Conservation (phyloP, 306 rosid genomes). For the Cercis canadensis region DNA sequence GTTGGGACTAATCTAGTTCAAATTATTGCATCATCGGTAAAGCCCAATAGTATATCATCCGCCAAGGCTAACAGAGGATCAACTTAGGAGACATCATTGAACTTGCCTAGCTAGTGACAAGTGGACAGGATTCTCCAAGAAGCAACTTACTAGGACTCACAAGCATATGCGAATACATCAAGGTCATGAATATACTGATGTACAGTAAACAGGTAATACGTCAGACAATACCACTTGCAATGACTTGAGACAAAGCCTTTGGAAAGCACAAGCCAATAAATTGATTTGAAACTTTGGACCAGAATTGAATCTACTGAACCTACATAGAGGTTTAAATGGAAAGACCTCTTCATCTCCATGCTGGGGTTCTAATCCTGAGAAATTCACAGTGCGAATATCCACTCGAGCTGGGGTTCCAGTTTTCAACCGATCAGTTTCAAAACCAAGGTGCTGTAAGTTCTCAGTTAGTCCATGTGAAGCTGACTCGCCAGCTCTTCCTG, state of each 20-base stretch:
- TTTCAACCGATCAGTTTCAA: slow-evolving; percentile 88
- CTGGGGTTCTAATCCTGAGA: slow-evolving; percentile 87
- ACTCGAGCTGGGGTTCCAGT: slow-evolving; percentile 99
- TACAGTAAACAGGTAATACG: background rate
- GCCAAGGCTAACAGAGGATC: slow-evolving; percentile 23
- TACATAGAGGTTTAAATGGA: slow-evolving; percentile 65
- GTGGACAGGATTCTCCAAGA: slow-evolving; percentile 33
- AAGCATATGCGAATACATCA: slow-evolving; percentile 10
- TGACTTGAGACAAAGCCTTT: slow-evolving; percentile 30
- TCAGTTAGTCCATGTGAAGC: slow-evolving; percentile 97
- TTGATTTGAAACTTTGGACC: slow-evolving; percentile 10
- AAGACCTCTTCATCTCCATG: slow-evolving; percentile 95
- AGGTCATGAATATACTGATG: slow-evolving; percentile 24
- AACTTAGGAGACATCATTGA: slow-evolving; percentile 27
- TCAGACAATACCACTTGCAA: slow-evolving; percentile 21
- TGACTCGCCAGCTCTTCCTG: slow-evolving; percentile 99
- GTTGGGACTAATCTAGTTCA: slow-evolving; percentile 8
- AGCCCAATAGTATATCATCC: background rate
- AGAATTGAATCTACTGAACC: slow-evolving; percentile 54
- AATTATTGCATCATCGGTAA: slow-evolving; percentile 9
- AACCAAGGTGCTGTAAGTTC: slow-evolving; percentile 83
- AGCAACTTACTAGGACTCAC: slow-evolving; percentile 24
- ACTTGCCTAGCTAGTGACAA: slow-evolving; percentile 13
- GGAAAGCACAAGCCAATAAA: slow-evolving; percentile 41
- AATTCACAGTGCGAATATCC: slow-evolving; percentile 84